Evolutionary conservation across 2,329 filamentous ascomycete genomes (phyloP), one percentile per base, ranked within the genome.

Genomic region (Salinomyces thailandicus): DNA sequence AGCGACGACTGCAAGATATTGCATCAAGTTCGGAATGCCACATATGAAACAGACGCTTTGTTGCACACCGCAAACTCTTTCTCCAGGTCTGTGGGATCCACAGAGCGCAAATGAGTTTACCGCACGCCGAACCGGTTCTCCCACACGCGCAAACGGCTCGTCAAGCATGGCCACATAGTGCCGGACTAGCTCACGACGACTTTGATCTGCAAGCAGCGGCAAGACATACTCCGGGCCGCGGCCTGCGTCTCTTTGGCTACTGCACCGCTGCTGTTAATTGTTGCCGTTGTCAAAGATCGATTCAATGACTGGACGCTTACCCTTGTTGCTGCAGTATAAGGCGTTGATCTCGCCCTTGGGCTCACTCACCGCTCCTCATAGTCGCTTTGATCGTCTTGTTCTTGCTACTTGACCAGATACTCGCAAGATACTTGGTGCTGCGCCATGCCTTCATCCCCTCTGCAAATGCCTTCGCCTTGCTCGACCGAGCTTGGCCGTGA

Each of bases 31-130:
- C 6, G 9, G 6, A 16, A 11, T 8, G 19, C 19, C 39, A 36
- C 37, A 40, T 46, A 37, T 41, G 39, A 48, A 41, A 44, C 38
- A 42, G 32, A 37, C 42, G 48, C 49, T 49, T 51, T 52, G 48
- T 52, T 37, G 39, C 43, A 47, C 49, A 51, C 47, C 47, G 51
- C 51, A 53, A 52, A 49, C 47, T 46, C 33, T 22, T 18, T 41
- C 24, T 32, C 42, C 40, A 40, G 38, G 39, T 41, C 41, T 29
- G 29, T 36, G 43, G 41, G 27, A 38, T 37, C 30, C 18, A 17
- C 30, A 28, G 9, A 13, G 34, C 35, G 42, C 36, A 45, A 43
- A 43, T 41, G 35, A 31, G 32, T 43, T 39, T 33, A 31, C 20
- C 18, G 38, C 31, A 28, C 26, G 31, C 46, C 44, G 33, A 45